These are phyloP conservation scores for Apiotrichum siamense DNA, from an alignment of 1,284 basidiomycete species.

Conservation along the genomic window DNA sequence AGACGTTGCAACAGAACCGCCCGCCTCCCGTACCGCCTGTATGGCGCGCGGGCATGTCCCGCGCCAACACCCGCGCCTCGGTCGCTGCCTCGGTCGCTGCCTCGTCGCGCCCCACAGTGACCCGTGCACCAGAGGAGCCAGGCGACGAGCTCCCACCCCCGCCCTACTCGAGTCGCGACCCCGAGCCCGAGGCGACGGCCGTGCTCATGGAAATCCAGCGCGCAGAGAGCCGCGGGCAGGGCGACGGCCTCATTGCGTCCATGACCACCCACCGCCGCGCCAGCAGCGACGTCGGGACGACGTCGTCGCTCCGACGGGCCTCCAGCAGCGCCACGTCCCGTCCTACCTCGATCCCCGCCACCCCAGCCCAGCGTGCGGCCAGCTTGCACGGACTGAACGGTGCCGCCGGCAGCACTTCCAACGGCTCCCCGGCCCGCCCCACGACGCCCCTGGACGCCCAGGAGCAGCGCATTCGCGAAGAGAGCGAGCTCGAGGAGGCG, in stretches of 20 bases:
- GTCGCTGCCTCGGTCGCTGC: no score
- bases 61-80: neutral
- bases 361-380: constrained; percentile 4
- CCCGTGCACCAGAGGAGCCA: neutral
- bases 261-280: neutral
- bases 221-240: neutral
- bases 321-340: constrained; percentile 1
- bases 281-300: neutral
- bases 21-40: neutral
- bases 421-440: constrained; percentile 1
- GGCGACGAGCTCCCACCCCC: constrained; percentile 35
- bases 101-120: neutral
- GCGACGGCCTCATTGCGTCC: no score
- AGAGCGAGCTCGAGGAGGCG: constrained; percentile 41
- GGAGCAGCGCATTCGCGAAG: constrained; percentile 33
- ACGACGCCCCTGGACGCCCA: constrained; percentile 19
- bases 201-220: neutral
- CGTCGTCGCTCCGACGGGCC: neutral
- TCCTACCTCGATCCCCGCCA: constrained; percentile 5
- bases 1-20: no score
- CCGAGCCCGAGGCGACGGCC: constrained; percentile 38
- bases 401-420: neutral
- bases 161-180: constrained; percentile 38
- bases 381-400: neutral
- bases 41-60: neutral